phyloP scores from a whole-genome alignment of 768 basidiomycete species.

The Boletus bicolor region DNA sequence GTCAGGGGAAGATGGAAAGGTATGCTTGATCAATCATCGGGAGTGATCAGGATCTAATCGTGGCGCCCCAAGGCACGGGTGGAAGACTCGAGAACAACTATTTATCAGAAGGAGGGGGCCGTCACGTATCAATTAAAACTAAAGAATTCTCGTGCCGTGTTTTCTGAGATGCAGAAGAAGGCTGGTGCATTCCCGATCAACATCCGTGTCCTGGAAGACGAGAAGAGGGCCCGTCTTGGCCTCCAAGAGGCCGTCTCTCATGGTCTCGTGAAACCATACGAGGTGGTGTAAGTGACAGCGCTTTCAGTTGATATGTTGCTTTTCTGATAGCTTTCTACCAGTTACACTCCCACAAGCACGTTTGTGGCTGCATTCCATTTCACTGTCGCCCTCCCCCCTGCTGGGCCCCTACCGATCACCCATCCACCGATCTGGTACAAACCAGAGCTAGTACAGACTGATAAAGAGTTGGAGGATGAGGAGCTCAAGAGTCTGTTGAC shows the following conservation, averaged over 20 bases:
- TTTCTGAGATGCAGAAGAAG: slow-evolving; percentile 97
- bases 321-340: slow-evolving; percentile 25
- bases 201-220: slow-evolving; percentile 89
- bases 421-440: slow-evolving; percentile 93
- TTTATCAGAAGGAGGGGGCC: slow-evolving; percentile 85
- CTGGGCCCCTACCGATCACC: slow-evolving; percentile 83
- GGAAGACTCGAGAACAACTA: slow-evolving; percentile 86
- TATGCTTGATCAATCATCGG: slow-evolving; percentile 25
- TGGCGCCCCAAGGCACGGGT: slow-evolving; percentile 66
- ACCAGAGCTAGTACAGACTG: slow-evolving; percentile 83
- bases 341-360: slow-evolving; percentile 78
- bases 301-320: not conserved
- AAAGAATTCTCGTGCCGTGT: slow-evolving; percentile 95
- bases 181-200: slow-evolving; percentile 98
- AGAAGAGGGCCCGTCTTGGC: slow-evolving; percentile 93
- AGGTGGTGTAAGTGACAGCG: slow-evolving; percentile 69
- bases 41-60: not conserved
- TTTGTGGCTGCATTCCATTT: slow-evolving; percentile 96
- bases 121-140: slow-evolving; percentile 96
- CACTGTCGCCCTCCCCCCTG: slow-evolving; percentile 89
- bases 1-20: slow-evolving; percentile 89
- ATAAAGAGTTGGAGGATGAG: slow-evolving; percentile 85
- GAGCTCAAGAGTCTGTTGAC: slow-evolving; percentile 77
- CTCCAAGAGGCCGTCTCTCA: slow-evolving; percentile 96
- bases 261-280: slow-evolving; percentile 89